These are phyloP conservation scores for Peronospora farinosa DNA, from an alignment of 352 stramenopile species.

Conservation along the genomic window DNA sequence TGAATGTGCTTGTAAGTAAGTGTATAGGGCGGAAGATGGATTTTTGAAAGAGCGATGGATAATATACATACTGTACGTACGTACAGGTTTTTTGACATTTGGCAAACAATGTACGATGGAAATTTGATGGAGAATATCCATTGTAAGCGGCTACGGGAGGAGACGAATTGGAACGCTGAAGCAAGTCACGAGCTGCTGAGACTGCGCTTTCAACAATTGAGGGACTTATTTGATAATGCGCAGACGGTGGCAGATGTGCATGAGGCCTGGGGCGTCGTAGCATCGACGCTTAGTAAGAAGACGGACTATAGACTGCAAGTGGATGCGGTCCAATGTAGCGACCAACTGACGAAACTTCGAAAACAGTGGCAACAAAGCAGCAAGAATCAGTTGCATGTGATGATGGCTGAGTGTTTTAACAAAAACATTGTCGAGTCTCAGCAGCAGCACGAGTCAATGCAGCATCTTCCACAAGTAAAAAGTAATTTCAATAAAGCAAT, in stretches of 20 bases:
- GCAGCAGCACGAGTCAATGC: neutral
- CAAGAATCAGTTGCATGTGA: constrained; percentile 14
- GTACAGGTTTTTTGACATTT: too few relatives aligned
- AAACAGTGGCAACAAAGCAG: constrained; percentile 23
- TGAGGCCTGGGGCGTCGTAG: constrained; percentile 27
- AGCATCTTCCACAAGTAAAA: neutral
- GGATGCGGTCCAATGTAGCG: constrained; percentile 22
- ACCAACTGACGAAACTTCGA: constrained; percentile 21
- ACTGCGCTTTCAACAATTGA: constrained; percentile 18
- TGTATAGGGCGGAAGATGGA: too few relatives aligned
- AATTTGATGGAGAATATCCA: constrained; percentile 20
- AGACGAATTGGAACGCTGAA: constrained; percentile 6
- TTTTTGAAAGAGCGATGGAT: too few relatives aligned
- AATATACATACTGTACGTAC: too few relatives aligned
- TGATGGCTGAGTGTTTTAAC: constrained; percentile 28
- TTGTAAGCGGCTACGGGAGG: constrained; percentile 12
- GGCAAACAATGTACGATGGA: constrained; percentile 1
- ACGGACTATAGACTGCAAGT: neutral
- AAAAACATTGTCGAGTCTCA: neutral
- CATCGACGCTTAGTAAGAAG: constrained; percentile 1
- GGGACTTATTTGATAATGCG: constrained; percentile 19
- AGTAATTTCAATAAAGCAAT: constrained; percentile 11
- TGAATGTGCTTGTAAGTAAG: too few relatives aligned
- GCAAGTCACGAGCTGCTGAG: constrained; percentile 23
- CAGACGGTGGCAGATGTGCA: constrained; percentile 28